These are phyloP conservation scores for Rhodotorula mucilaginosa DNA, from an alignment of 1,284 basidiomycete species.

Conservation along the genomic window DNA sequence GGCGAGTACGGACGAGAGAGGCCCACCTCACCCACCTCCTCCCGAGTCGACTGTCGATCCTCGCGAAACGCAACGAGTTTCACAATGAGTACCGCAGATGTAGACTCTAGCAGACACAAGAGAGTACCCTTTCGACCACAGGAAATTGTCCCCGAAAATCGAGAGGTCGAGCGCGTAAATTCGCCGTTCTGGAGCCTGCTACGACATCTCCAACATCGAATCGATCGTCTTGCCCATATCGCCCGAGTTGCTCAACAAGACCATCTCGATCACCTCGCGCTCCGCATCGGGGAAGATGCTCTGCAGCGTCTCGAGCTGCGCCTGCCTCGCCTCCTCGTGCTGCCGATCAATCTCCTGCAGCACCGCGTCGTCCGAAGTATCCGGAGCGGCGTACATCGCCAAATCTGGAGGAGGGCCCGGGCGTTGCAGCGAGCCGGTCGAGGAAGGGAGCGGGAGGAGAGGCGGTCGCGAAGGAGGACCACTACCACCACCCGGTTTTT, in stretches of 20 bases:
- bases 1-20: too few species aligned
- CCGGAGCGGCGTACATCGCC: slow-evolving; percentile 52
- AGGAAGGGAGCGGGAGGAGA: slow-evolving; percentile 21
- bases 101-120: too few species aligned
- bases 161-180: too few species aligned
- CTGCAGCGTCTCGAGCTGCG: slow-evolving; percentile 25
- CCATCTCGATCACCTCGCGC: slow-evolving; percentile 75
- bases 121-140: too few species aligned
- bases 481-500: too few species aligned
- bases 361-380: slow-evolving; percentile 50
- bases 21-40: too few species aligned
- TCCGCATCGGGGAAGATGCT: slow-evolving; percentile 55
- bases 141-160: too few species aligned
- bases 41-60: too few species aligned
- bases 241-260: slow-evolving; percentile 80
- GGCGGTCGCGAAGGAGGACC: slow-evolving; percentile 33
- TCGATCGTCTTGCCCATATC: slow-evolving; percentile 88
- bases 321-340: slow-evolving; percentile 54
- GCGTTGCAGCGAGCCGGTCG: slow-evolving; percentile 8
- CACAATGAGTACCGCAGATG: too few species aligned
- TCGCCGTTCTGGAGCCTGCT: neutral
- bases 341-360: slow-evolving; percentile 76
- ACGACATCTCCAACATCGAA: slow-evolving; percentile 68
- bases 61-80: too few species aligned
- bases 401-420: slow-evolving; percentile 32